phyloP scores from a whole-genome alignment of 1,284 basidiomycete genomes.

The Butyriboletus appendiculatus region DNA sequence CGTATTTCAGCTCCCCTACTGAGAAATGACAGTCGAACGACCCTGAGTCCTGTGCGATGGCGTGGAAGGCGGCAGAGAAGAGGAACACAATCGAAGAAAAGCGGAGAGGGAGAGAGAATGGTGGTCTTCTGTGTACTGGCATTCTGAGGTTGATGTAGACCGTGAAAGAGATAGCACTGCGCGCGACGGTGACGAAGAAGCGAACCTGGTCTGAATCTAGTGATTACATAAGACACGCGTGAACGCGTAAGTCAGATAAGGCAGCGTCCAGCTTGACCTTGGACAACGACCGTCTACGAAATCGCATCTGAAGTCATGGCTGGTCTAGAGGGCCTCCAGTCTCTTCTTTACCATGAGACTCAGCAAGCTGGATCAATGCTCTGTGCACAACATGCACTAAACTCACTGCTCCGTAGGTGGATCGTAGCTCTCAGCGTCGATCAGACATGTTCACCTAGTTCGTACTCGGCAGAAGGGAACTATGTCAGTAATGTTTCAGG shows the following conservation, averaged over 20 bases:
- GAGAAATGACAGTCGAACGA: constrained; percentile 57
- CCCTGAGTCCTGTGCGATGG: constrained; percentile 39
- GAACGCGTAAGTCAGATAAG: constrained; percentile 31
- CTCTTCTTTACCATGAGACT: constrained; percentile 72
- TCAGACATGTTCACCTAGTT: constrained; percentile 8
- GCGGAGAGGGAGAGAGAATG: constrained; percentile 9
- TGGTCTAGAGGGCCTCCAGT: constrained; percentile 52
- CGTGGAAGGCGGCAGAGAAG: constrained; percentile 32
- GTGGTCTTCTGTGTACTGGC: constrained; percentile 14
- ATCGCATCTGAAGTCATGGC: constrained; percentile 45
- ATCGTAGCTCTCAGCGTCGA: constrained; percentile 2
- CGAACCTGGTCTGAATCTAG: constrained; percentile 1
- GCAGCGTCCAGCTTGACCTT: constrained; percentile 14
- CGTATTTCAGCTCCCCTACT: constrained; percentile 51
- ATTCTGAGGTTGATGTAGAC: constrained; percentile 11
- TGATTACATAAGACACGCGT: constrained; percentile 42
- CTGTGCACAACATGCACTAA: constrained; percentile 85
- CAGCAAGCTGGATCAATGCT: constrained; percentile 79
- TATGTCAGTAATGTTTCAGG: constrained; percentile 50
- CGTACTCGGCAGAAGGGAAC: constrained; percentile 55
- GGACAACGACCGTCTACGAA: constrained; percentile 17
- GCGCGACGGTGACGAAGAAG: background rate
- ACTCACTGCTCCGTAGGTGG: constrained; percentile 68
- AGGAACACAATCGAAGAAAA: constrained; percentile 38
- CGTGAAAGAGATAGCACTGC: background rate